phyloP scores from a whole-genome alignment of 208 protist genomes.

The Leishmania martiniquensis region DNA sequence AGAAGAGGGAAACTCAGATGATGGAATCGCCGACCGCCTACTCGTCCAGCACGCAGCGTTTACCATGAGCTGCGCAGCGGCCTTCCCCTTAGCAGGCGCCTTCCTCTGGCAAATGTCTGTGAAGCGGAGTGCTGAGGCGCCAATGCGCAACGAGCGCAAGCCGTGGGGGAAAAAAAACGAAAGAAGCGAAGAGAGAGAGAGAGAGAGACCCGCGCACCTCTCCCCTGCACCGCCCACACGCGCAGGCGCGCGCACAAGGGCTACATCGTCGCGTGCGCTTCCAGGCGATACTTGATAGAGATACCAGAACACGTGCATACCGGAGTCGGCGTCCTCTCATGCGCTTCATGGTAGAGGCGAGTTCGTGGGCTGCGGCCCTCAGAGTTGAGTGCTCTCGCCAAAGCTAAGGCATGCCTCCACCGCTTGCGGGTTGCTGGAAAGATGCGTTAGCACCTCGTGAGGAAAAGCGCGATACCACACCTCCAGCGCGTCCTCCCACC shows the following conservation, averaged over 20 bases:
- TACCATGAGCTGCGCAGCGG: neutral
- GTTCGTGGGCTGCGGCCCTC: neutral
- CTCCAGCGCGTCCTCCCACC: conserved; percentile 47
- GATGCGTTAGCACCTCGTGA: conserved; percentile 28
- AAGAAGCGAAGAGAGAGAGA: neutral
- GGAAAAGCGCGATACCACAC: conserved; percentile 52
- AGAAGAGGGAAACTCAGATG: neutral
- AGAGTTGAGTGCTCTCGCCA: conserved; percentile 6
- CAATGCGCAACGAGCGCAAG: too few relatives aligned
- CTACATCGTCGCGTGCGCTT: neutral
- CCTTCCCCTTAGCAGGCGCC: too few relatives aligned
- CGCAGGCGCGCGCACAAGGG: neutral
- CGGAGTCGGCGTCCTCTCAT: neutral
- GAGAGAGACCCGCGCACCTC: neutral
- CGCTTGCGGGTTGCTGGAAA: conserved; percentile 37
- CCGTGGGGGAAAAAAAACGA: too few relatives aligned
- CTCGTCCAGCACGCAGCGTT: neutral
- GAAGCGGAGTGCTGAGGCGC: neutral
- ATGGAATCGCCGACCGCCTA: neutral
- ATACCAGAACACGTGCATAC: neutral
- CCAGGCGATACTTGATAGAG: neutral
- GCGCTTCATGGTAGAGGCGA: neutral
- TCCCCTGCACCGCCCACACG: too few relatives aligned
- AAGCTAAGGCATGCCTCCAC: conserved; percentile 31
- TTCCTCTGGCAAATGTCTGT: neutral